Evolutionary conservation across 2,329 filamentous ascomycete genomes (phyloP).

Genomic region (Verticillium tricorpus): DNA sequence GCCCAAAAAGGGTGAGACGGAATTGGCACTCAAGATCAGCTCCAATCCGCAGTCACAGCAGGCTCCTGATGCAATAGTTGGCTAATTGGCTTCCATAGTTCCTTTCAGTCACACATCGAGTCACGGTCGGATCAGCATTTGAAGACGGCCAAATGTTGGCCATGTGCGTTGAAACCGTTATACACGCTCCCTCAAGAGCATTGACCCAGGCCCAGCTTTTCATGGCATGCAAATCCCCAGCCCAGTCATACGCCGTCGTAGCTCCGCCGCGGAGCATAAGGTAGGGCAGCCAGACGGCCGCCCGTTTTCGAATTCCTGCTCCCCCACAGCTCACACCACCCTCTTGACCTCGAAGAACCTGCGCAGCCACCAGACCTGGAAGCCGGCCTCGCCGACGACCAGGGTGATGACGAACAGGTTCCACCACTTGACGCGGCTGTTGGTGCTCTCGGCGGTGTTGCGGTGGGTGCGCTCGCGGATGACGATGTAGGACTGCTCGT

Average conservation of each 20-base stretch:
- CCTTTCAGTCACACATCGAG: too few species aligned
- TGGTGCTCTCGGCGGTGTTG: conserved; percentile 98
- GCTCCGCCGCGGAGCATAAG: background rate
- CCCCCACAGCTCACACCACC: conserved; percentile 47
- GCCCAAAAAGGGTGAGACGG: too few species aligned
- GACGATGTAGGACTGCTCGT: conserved; percentile 96
- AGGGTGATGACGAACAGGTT: conserved; percentile 92
- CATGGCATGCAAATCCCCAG: background rate
- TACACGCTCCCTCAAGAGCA: background rate
- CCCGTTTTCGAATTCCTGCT: background rate
- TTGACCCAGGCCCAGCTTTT: background rate
- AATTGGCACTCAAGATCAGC: too few species aligned
- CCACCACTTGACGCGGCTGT: conserved; percentile 98
- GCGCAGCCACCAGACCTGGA: conserved; percentile 99
- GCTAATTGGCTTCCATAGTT: too few species aligned
- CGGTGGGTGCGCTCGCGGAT: conserved; percentile 92
- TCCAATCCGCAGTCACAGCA: too few species aligned
- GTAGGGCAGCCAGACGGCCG: background rate
- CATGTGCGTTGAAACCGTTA: background rate
- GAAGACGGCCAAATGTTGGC: background rate
- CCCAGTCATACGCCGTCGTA: background rate
- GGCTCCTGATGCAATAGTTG: too few species aligned
- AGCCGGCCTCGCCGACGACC: conserved; percentile 85
- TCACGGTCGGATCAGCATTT: background rate
- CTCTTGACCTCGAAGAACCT: conserved; percentile 90